Base-by-base conservation (phyloP, 768 basidiomycete genomes). In the Rickenella mellea region DNA sequence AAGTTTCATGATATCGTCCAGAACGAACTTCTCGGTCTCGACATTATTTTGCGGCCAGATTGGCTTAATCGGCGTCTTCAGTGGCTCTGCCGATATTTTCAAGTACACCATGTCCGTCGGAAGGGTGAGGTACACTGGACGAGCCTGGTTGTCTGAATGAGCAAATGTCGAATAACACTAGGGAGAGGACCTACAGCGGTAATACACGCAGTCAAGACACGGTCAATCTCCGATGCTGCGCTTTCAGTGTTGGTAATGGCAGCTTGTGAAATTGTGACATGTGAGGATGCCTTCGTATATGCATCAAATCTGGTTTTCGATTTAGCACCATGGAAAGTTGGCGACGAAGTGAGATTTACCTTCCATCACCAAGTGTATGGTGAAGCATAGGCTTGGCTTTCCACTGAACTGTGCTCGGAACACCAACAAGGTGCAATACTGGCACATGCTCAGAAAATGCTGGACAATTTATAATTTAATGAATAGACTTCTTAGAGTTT, bases 371-470 rank as follows among this genome's bases (percentile, higher is more conserved):
- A 9, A 93, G 73, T 0, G 89, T 92, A 52, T 93, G 91, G 53
- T 93, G 91, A 22, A 94, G 69, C 58, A 91, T 65, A 4, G 86
- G 81, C 39, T 74, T 76, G 20, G 64, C 62, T 59, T 76, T 78
- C 52, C 89, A 82, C 50, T 91, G 79, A 10, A 61, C 51, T 4
- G 83, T 87, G 51, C 74, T 81, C 1, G 91, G 90, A 1, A 76
- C 76, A 31, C 92, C 91, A 24, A 82, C 92, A 40, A 97, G 72
- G 53, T 94, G 92, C 10, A 97, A 67, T 1, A 94, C 73, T 7
- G 92, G 92, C 4, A 97, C 80, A 68, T 88, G 84, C 60, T 96
- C 91, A 31, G 89, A 80, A 56, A 81, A 81, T 12, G 83, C 83
- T 83, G 25, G 48, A 44, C 17, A 6, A 40, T 45, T 15, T 40